Evolutionary conservation across 2,329 filamentous ascomycete species (phyloP), one percentile per base, ranked within the genome.

Genomic region (Teratosphaeria destructans): DNA sequence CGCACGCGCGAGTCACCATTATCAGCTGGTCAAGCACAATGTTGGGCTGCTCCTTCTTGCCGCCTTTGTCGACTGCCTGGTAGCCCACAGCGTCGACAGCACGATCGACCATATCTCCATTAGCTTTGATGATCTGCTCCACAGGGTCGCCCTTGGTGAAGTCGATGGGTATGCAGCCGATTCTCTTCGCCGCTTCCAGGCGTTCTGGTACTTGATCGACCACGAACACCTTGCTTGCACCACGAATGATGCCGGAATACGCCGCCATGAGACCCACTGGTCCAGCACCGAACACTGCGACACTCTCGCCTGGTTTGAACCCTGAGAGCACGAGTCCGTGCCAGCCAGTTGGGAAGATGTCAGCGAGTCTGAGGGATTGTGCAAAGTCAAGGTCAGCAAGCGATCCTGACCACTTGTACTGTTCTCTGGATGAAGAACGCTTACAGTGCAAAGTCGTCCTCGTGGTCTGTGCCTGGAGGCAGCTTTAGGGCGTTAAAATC

Each of bases 231-330:
- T 76, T 78, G 8, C 79, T 82, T 1, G 84, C 85, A 2, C 85
- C 85, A 0, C 84, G 78, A 2, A 87, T 70, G 0, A 81, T 71
- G 0, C 81, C 85, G 0, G 79, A 84, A 69, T 87, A 87, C 3
- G 85, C 85, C 3, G 84, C 83, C 80, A 87, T 85, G 4, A 87
- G 71, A 1, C 85, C 85, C 1, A 87, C 84, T 0, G 85, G 84
- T 16, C 59, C 60, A 2, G 81, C 83, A 0, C 84, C 85, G 60
- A 86, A 87, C 1, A 87, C 79, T 0, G 83, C 84, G 2, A 87
- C 79, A n/a, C 76, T 79, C 64, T 87, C 84, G 2, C 84, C 83
- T 1, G 82, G 73, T 64, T 80, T 72, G 71, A 86, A 86, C 0
- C 83, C 83, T 3, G 82, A 79, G 2, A 84, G 76, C 2, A 78